Evolutionary conservation across 352 stramenopile species (phyloP), one percentile per base, ranked within the genome.

Genomic region (Phytophthora agathidicida): DNA sequence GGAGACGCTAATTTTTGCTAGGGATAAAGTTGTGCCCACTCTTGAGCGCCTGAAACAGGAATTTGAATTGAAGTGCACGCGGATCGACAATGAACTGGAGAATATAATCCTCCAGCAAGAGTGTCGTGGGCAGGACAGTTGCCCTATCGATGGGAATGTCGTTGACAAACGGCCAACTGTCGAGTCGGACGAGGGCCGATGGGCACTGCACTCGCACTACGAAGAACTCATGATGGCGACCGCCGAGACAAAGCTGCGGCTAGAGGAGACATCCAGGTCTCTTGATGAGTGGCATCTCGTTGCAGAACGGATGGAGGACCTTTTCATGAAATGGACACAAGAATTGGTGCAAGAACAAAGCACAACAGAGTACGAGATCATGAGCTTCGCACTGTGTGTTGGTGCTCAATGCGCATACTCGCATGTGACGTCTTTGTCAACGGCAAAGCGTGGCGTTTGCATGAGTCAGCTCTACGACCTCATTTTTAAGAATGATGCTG

Each of bases 151-250:
- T 10, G 45, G 38, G 4, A 44, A 60, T 2, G 5, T 13, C 4
- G 3, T 32, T 3, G 31, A 30, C n/a, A 26, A 56, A 7, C 10
- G 16, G 5, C 37, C 19, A 9, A 8, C 3, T 45, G 11, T 32
- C 6, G 39, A 33, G 5, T 3, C 19, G 20, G 56, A 48, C 20
- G 62, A 58, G 43, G 31, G 28, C 31, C 38, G 16, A 19, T 63
- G 62, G 62, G 7, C 20, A 13, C 17, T 49, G 3, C 54, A 41
- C 0, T 26, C 60, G 14, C 6, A 16, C 1, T 55, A 49, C 9
- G 71, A 83, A 60, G 74, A 79, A 9, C 26, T 71, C 1, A 23
- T 19, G 8, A 36, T 79, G 36, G 54, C 28, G 32, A 59, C 45
- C 0, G 39, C n/a, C 13, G 71, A 80, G 19, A 38, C 46, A 1